These are phyloP conservation scores for Pichia sp. DNA, from an alignment of 1,139 yeast species.

Conservation along the genomic window DNA sequence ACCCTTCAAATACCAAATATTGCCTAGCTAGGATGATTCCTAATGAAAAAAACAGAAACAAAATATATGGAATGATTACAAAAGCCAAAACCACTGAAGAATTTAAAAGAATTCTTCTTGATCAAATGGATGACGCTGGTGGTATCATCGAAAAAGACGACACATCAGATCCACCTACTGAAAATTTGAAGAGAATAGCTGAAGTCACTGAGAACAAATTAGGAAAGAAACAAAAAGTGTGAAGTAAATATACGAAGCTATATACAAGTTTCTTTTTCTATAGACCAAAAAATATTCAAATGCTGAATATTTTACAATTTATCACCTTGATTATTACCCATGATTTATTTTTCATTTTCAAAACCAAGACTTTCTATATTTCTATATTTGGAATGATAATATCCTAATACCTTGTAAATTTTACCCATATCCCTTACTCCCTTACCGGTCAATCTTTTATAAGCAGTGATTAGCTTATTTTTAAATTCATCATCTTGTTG, in stretches of 20 bases:
- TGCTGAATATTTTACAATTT: too few species aligned
- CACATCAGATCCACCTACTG: not conserved
- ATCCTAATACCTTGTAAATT: slow-evolving; percentile 67
- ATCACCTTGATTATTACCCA: too few species aligned
- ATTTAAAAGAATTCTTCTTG: slow-evolving; percentile 32
- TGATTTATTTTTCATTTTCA: too few species aligned
- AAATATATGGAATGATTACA: slow-evolving; percentile 50
- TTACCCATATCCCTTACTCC: slow-evolving; percentile 68
- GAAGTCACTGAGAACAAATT: slow-evolving; percentile 3
- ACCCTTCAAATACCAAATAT: slow-evolving; percentile 68
- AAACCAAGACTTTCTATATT: slow-evolving; percentile 36
- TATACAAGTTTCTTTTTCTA: too few species aligned
- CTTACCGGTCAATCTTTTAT: slow-evolving; percentile 56
- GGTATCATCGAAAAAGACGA: slow-evolving; percentile 13
- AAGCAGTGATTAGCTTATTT: slow-evolving; percentile 48
- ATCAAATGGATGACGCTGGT: slow-evolving; percentile 31
- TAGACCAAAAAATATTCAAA: too few species aligned
- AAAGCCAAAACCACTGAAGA: slow-evolving; percentile 51
- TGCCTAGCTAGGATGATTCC: slow-evolving; percentile 73
- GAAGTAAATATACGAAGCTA: too few species aligned
- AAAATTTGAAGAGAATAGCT: slow-evolving; percentile 8
- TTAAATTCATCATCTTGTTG: slow-evolving; percentile 30
- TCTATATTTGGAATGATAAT: slow-evolving; percentile 37
- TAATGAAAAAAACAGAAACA: slow-evolving; percentile 46
- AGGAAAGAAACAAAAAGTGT: slow-evolving; percentile 9